These are phyloP conservation scores for Syzygium aromaticum DNA, from an alignment of 345 rosid genomes.

Conservation along the genomic window DNA sequence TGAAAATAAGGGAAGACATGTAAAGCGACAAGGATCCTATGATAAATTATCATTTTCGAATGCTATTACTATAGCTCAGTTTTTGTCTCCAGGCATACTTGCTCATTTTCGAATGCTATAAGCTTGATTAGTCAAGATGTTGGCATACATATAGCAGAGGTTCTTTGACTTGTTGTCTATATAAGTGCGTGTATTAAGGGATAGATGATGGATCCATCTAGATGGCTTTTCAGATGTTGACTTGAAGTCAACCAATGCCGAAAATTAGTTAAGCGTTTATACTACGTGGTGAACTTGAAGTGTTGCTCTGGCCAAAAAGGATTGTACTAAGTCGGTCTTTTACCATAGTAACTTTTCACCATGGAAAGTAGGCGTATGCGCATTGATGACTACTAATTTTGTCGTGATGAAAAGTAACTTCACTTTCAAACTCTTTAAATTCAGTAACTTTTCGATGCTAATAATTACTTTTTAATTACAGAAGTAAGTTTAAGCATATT, in stretches of 20 bases:
- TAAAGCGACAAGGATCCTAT: too few species aligned
- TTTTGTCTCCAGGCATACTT: neutral
- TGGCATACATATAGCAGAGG: neutral
- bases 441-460: neutral
- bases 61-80: too few species aligned
- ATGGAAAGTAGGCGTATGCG: neutral
- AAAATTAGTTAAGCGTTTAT: neutral
- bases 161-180: neutral
- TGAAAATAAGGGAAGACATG: too few species aligned
- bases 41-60: too few species aligned
- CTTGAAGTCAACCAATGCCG: too few species aligned
- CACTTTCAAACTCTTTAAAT: neutral
- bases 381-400: neutral
- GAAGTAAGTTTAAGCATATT: neutral
- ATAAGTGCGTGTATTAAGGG: neutral
- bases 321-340: neutral
- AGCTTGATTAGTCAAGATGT: neutral
- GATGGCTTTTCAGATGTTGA: too few species aligned
- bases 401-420: fast-evolving
- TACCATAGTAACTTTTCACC: neutral
- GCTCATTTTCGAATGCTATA: neutral
- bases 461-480: neutral
- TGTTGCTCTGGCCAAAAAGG: neutral
- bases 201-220: too few species aligned
- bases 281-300: neutral